Conservation (phyloP, 2,329 filamentous ascomycete genomes). For the Xylaria arbuscula region DNA sequence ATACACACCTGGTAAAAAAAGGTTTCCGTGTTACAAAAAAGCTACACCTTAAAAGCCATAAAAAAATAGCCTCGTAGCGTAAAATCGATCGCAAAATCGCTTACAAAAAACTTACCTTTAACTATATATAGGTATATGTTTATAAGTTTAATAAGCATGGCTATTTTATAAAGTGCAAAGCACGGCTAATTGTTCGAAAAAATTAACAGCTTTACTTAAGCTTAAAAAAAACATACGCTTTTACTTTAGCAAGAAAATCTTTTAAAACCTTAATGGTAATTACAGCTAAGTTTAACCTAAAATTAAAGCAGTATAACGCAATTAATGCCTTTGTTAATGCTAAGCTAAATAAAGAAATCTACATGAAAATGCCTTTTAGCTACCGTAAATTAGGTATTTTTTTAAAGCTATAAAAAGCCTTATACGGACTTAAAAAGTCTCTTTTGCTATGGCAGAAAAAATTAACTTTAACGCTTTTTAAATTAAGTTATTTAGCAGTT, state of each 20-base stretch:
- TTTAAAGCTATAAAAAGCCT: no score
- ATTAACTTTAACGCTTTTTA: no score
- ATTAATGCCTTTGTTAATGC: no score
- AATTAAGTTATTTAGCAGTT: no score
- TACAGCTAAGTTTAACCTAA: not conserved
- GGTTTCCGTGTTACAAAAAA: no score
- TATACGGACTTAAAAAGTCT: no score
- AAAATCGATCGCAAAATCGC: not conserved
- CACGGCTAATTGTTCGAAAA: not conserved
- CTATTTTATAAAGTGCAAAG: not conserved
- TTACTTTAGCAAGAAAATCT: not conserved
- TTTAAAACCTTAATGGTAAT: not conserved
- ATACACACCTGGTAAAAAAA: not conserved
- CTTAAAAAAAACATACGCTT: not conserved
- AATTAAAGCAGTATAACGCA: not conserved
- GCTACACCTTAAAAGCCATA: not conserved
- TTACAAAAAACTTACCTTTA: not conserved
- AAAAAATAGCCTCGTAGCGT: not conserved
- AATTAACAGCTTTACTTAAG: not conserved
- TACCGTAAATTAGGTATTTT: no score
- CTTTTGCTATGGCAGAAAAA: no score
- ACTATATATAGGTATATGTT: conserved; percentile 2
- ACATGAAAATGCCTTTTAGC: no score
- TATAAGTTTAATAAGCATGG: conserved; percentile 3
- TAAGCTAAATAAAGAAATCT: no score